Evolutionary conservation across 2,329 filamentous ascomycete genomes (phyloP).

Genomic region (Bipolaris sorokiniana): DNA sequence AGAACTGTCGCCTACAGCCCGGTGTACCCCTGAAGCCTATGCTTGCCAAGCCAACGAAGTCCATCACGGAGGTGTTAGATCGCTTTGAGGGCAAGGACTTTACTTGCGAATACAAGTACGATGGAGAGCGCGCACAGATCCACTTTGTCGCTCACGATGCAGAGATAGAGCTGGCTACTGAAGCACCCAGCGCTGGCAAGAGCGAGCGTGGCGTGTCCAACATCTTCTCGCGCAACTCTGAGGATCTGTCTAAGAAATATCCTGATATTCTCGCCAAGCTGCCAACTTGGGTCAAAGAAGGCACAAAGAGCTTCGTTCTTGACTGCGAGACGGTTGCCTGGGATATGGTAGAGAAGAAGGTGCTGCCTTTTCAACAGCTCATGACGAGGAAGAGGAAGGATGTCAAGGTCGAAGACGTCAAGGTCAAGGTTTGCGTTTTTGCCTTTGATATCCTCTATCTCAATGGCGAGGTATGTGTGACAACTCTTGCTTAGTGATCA

Average conservation of each 20-base stretch:
- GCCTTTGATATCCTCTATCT: constrained; percentile 94
- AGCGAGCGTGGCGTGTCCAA: constrained; percentile 77
- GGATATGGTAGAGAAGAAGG: constrained; percentile 94
- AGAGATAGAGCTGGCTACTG: constrained; percentile 68
- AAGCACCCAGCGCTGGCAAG: constrained; percentile 66
- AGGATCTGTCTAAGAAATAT: constrained; percentile 97
- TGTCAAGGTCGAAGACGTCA: constrained; percentile 92
- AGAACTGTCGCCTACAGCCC: constrained; percentile 88
- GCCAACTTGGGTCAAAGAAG: constrained; percentile 84
- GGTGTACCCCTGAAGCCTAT: constrained; percentile 97
- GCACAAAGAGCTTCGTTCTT: constrained; percentile 94
- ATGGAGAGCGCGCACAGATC: constrained; percentile 97
- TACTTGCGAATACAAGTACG: constrained; percentile 99
- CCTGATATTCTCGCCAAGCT: constrained; percentile 92
- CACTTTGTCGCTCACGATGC: constrained; percentile 91
- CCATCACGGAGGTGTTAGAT: constrained; percentile 95
- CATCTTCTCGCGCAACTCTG: constrained; percentile 96
- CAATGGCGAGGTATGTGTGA: constrained; percentile 72
- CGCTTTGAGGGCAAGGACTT: constrained; percentile 95
- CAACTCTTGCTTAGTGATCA: background rate
- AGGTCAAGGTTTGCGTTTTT: constrained; percentile 96
- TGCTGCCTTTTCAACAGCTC: constrained; percentile 94
- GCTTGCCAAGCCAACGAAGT: constrained; percentile 97
- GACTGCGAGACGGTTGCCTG: constrained; percentile 98
- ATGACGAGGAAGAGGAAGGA: constrained; percentile 99